These are phyloP conservation scores for Iris pallida DNA, from an alignment of 116 monocot genomes.

Conservation along the genomic window DNA sequence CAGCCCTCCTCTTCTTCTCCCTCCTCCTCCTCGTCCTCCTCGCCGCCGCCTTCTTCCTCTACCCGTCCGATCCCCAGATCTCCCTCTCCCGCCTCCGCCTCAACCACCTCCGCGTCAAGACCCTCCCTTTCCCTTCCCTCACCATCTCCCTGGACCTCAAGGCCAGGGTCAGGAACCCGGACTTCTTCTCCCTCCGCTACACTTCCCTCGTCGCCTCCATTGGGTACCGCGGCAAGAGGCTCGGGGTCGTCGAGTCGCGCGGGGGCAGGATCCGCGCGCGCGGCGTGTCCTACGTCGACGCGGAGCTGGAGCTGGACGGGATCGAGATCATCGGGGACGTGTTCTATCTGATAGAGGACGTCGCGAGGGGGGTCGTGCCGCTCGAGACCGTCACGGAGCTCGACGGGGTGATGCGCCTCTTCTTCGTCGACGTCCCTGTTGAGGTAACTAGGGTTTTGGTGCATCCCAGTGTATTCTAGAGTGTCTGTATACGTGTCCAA, in stretches of 20 bases:
- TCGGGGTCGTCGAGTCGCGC: conserved; percentile 43
- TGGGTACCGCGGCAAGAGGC: conserved; percentile 46
- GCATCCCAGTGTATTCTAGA: neutral
- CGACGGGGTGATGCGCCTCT: conserved; percentile 39
- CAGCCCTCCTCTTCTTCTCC: conserved; percentile 30
- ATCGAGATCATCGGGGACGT: conserved; percentile 48
- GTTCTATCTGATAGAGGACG: conserved; percentile 69
- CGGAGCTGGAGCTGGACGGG: conserved; percentile 50
- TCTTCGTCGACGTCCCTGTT: conserved; percentile 60
- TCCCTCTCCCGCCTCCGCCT: conserved; percentile 50
- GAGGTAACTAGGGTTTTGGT: conserved; percentile 28
- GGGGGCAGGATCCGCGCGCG: conserved; percentile 52
- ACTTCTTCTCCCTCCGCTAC: conserved; percentile 75
- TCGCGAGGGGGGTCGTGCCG: conserved; percentile 49
- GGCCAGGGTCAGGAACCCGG: conserved; percentile 51
- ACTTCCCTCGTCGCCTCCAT: conserved; percentile 33
- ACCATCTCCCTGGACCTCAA: conserved; percentile 44
- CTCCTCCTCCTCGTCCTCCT: conserved; percentile 18
- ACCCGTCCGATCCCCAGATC: conserved; percentile 66
- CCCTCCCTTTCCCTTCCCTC: conserved; percentile 27
- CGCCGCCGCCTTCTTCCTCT: conserved; percentile 45
- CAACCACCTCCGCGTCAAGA: conserved; percentile 27
- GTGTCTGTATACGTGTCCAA: neutral
- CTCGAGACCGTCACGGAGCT: conserved; percentile 75
- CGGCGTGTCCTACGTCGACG: conserved; percentile 68